Evolutionary conservation across 768 basidiomycete genomes (phyloP).

Genomic region (Lentinula raphanica): DNA sequence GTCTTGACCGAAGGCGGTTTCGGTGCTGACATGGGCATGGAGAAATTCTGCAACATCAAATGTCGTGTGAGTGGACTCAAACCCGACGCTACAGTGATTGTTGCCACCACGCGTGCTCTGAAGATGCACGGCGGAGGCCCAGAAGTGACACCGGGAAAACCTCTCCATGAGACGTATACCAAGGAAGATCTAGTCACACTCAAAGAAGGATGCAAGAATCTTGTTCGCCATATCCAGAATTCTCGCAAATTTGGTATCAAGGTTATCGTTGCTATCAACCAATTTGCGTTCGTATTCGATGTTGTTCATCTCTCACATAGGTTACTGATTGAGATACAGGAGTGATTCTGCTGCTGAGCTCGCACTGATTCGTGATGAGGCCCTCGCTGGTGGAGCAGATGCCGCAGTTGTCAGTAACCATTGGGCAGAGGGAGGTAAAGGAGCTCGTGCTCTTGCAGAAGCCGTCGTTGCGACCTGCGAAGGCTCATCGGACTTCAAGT

Average conservation of each 20-base stretch:
- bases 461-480: constrained; percentile 88
- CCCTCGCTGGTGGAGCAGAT: constrained; percentile 85
- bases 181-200: constrained; percentile 89
- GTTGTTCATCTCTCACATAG: neutral
- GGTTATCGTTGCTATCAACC: constrained; percentile 93
- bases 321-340: neutral
- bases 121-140: constrained; percentile 99
- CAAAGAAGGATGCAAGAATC: constrained; percentile 87
- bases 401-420: constrained; percentile 94
- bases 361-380: constrained; percentile 72
- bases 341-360: constrained; percentile 3
- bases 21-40: constrained; percentile 98
- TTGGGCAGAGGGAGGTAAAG: constrained; percentile 94
- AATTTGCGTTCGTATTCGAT: constrained; percentile 69
- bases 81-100: constrained; percentile 92
- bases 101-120: constrained; percentile 93
- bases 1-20: constrained; percentile 98
- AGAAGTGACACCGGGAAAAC: constrained; percentile 92
- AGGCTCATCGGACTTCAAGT: constrained; percentile 79
- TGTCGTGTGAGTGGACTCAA: constrained; percentile 88
- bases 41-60: constrained; percentile 99
- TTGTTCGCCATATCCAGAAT: constrained; percentile 91
- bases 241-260: constrained; percentile 94
- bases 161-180: constrained; percentile 89
- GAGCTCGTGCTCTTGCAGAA: constrained; percentile 85